Base-by-base conservation (phyloP, 2,329 filamentous ascomycete species). In the Fusarium nurragi region DNA sequence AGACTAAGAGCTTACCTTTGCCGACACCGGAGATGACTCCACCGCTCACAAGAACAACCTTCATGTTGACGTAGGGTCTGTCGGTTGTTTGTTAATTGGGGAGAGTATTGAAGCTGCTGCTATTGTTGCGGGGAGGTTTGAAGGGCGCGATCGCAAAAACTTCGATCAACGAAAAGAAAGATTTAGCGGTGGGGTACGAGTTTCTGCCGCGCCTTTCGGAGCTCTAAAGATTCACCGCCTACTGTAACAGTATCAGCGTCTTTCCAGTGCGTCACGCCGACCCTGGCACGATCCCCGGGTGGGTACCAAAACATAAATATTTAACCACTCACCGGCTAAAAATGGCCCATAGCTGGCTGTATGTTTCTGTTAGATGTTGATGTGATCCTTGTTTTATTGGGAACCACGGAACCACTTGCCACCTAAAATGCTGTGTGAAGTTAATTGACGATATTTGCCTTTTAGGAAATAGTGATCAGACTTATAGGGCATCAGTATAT, bases 11-110 rank as follows among this genome's bases (percentile, higher is more conserved):
- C 55, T 36, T 45, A 58, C 63, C 63, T 62, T 65, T 65, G 40
- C 63, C 63, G 37, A 65, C 62, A 45, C 63, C 63, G 34, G 62
- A 66, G 43, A 65, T 65, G 23, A 65, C 63, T 58, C 63, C 63
- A n/a, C 63, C 63, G 45, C 62, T 66, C 39, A 65, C 63, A 48
- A 65, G 62, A 53, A 65, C 62, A 51, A 66, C 62, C 48, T 62
- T 62, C 63, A 65, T 65, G 32, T 51, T 65, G 47, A 23, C 26
- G 4, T 22, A 39, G 16, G n/a, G 14, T 56, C 23, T 46, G 2
- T 54, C 5, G 21, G 34, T 62, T 6, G 41, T 49, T 45, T 13
- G 47, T 53, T 62, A 26, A 36, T 43, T 28, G 48, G 34, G 19
- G 19, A 30, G 22, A 34, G 38, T 37, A 39, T 40, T 38, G 28